Percentiles rank a stretch among this genome's conserved stretches.
phyloP scores from a whole-genome alignment of 768 basidiomycete species.

The Amylocystis lapponica region DNA sequence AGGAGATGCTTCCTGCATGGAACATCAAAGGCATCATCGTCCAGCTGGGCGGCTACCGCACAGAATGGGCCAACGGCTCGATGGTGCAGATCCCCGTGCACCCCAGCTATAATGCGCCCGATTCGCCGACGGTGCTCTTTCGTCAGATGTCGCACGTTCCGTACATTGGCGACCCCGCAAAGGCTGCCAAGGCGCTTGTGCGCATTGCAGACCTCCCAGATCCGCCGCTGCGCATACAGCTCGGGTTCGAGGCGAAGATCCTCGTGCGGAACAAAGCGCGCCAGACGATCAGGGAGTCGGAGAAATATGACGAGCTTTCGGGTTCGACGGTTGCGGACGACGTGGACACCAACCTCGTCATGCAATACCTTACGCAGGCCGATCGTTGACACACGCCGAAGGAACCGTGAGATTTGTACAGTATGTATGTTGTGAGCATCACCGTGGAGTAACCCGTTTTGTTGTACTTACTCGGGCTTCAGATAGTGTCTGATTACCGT shows the following conservation, averaged over 20 bases:
- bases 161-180: constrained; percentile 11
- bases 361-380: no score
- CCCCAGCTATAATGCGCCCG: constrained; percentile 3
- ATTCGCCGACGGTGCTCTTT: constrained; percentile 4
- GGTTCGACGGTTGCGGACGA: no score
- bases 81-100: constrained; percentile 5
- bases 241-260: constrained; percentile 10
- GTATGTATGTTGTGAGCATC: no score
- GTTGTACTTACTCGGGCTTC: no score
- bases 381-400: no score
- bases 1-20: constrained; percentile 16
- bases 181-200: constrained; percentile 11
- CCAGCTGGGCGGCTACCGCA: constrained; percentile 18
- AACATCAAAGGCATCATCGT: constrained; percentile 16
- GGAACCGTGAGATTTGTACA: no score
- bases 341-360: no score
- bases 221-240: constrained; percentile 12
- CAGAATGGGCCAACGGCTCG: constrained; percentile 12
- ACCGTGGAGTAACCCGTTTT: no score
- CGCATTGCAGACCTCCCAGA: constrained; percentile 6
- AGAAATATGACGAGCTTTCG: no score
- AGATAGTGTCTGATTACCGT: no score
- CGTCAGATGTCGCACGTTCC: constrained; percentile 1
- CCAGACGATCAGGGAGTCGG: no score
- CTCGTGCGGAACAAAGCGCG: constrained; percentile 10